Evolutionary conservation across 257 asterid genomes (phyloP), one percentile per base, ranked within the genome.

Genomic region (Solanum corneliomulleri): DNA sequence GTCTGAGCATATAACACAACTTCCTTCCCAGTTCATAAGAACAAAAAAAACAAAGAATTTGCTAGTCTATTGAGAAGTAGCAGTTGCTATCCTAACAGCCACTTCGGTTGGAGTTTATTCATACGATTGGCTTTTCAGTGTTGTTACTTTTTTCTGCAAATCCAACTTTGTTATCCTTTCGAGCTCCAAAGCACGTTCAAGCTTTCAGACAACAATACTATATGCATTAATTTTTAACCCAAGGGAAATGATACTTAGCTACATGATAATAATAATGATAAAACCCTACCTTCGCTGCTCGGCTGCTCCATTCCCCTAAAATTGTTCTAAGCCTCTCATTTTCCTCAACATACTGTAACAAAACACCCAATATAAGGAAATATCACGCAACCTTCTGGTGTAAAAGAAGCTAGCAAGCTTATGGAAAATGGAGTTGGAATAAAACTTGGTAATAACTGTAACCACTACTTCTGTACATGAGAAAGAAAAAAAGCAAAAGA

Each of bases 251-350:
- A 58, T 56, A 29, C 5, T 29, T 47, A 71, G 84, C 84, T 35
- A 42, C 33, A 62, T 49, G 49, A 23, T 3, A 20, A 14, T 47
- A 44, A 47, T 45, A 81, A 71, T 86, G 85, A 85, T 70, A 44
- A 44, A 68, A 84, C 81, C 56, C 13, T 92, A 96, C 99, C 97
- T 96, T 95, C 56, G 99, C 99, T 77, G 99, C 98, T 86, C 98
- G 93, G 44, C 95, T 88, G 90, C 99, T 97, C 99, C 99, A 97
- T 92, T 97, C 98, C 69, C 98, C 98, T n/a, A 97, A 83, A 91
- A 94, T 95, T 64, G 97, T 98, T 90, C 99, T 95, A 47, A 96
- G 97, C 91, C 99, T 93, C 89, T 97, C 99, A 45, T 95, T 96
- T 91, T 97, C 99, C 90, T 95, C 99, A 21, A 97, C 94, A 88